These are phyloP conservation scores for Plasmopara halstedii DNA, from an alignment of 352 stramenopile genomes.

Conservation along the genomic window DNA sequence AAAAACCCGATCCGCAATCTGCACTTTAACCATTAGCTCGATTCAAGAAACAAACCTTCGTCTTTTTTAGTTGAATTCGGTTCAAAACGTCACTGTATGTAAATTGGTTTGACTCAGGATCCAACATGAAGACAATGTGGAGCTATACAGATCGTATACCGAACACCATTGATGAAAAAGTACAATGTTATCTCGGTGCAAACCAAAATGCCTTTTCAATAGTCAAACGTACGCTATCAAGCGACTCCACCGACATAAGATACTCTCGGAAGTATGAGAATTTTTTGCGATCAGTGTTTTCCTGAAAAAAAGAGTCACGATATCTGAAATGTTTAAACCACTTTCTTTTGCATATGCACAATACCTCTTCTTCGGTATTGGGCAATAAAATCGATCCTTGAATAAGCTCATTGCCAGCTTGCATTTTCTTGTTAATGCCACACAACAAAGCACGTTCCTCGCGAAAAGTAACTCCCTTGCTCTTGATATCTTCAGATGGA, in stretches of 20 bases:
- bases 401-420: conserved; percentile 46
- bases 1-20: too few relatives aligned
- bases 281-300: conserved; percentile 57
- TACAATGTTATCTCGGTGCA: too few relatives aligned
- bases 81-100: conserved; percentile 73
- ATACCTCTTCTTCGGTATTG: conserved; percentile 52
- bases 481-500: conserved; percentile 72
- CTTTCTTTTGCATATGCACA: background rate
- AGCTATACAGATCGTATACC: conserved; percentile 15
- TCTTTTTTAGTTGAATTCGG: conserved; percentile 77
- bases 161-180: too few relatives aligned
- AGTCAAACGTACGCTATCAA: conserved; percentile 51
- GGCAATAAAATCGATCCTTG: conserved; percentile 74
- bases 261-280: conserved; percentile 82
- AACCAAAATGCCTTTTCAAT: too few relatives aligned
- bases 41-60: conserved; percentile 33
- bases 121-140: conserved; percentile 71
- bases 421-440: conserved; percentile 61
- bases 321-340: background rate
- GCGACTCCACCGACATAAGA: conserved; percentile 55
- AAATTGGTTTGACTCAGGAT: conserved; percentile 65
- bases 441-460: conserved; percentile 68
- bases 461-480: conserved; percentile 57
- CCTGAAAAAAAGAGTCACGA: conserved; percentile 22
- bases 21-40: too few relatives aligned